phyloP scores from a whole-genome alignment of 208 protist genomes.

The Trypanosomatidae sp. region DNA sequence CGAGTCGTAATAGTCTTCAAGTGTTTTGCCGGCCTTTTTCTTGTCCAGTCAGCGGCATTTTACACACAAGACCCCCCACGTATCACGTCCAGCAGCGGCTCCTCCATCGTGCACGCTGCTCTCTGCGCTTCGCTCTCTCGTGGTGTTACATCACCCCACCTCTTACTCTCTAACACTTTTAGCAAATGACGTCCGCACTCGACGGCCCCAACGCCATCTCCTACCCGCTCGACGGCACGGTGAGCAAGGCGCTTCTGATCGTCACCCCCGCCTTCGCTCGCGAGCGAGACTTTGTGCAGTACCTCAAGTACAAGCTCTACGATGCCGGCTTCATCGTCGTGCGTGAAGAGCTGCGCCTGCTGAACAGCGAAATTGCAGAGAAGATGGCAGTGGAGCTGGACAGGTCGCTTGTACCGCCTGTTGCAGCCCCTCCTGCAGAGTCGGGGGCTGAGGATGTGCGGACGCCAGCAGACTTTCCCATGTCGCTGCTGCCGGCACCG shows the following conservation, averaged over 20 bases:
- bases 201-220: slow-evolving; percentile 10
- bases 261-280: slow-evolving; percentile 61
- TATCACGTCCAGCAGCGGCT: background rate
- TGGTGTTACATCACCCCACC: background rate
- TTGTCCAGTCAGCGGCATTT: background rate
- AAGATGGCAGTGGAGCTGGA: slow-evolving; percentile 60
- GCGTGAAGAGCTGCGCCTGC: slow-evolving; percentile 70
- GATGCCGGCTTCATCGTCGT: slow-evolving; percentile 86
- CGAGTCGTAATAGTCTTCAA: background rate
- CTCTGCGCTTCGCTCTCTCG: background rate
- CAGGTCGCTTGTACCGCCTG: slow-evolving; percentile 11
- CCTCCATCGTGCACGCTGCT: background rate
- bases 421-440: background rate
- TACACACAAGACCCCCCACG: background rate
- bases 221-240: slow-evolving; percentile 54
- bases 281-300: slow-evolving; percentile 59
- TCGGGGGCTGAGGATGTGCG: background rate
- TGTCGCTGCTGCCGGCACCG: slow-evolving; percentile 16
- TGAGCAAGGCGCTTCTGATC: slow-evolving; percentile 68
- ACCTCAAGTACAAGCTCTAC: slow-evolving; percentile 78
- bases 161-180: background rate
- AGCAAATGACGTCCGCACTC: background rate
- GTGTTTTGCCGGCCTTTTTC: background rate
- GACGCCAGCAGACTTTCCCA: slow-evolving; percentile 22
- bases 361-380: slow-evolving; percentile 78